Percentiles rank a stretch among this genome's conserved stretches.
These are phyloP conservation scores for Didymosphaeria variabile DNA, from an alignment of 2,329 filamentous ascomycete genomes.

Conservation along the genomic window DNA sequence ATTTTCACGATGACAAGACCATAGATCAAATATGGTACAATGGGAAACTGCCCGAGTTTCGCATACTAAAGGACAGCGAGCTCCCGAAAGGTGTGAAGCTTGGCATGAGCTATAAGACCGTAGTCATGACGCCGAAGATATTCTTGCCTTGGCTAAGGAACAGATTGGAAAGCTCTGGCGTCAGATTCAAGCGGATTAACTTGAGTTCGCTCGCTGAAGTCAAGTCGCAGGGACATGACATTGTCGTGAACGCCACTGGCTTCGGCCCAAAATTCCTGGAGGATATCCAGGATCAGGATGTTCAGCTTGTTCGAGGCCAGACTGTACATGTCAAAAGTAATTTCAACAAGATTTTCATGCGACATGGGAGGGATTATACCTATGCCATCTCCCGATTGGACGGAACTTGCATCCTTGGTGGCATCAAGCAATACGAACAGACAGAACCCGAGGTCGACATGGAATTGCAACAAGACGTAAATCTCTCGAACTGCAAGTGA, in stretches of 20 bases:
- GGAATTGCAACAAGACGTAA: constrained; percentile 18
- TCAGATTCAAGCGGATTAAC: constrained; percentile 30
- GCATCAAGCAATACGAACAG: constrained; percentile 27
- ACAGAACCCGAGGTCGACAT: constrained; percentile 17
- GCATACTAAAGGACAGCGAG: constrained; percentile 11
- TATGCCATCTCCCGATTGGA: constrained; percentile 33
- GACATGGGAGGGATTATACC: constrained; percentile 35
- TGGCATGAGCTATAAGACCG: constrained; percentile 26
- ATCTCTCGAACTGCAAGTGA: constrained; percentile 5
- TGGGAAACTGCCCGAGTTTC: constrained; percentile 19
- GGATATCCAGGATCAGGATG: constrained; percentile 25
- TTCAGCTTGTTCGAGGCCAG: constrained; percentile 34
- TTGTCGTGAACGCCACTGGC: constrained; percentile 37
- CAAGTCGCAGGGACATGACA: constrained; percentile 28
- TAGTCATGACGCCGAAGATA: constrained; percentile 31
- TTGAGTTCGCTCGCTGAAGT: constrained; percentile 29
- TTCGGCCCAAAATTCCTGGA: constrained; percentile 25
- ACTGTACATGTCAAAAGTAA: constrained; percentile 31
- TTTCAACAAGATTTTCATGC: constrained; percentile 32
- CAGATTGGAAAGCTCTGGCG: constrained; percentile 27
- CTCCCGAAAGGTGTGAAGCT: constrained; percentile 29
- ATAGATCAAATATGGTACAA: constrained; percentile 21
- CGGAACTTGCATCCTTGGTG: constrained; percentile 35
- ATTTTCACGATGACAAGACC: constrained; percentile 19
- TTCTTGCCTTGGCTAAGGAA: constrained; percentile 36